Percentiles rank a stretch among this genome's conserved stretches.
phyloP scores from a whole-genome alignment of 768 basidiomycete species.

The Mycena capillaripes region DNA sequence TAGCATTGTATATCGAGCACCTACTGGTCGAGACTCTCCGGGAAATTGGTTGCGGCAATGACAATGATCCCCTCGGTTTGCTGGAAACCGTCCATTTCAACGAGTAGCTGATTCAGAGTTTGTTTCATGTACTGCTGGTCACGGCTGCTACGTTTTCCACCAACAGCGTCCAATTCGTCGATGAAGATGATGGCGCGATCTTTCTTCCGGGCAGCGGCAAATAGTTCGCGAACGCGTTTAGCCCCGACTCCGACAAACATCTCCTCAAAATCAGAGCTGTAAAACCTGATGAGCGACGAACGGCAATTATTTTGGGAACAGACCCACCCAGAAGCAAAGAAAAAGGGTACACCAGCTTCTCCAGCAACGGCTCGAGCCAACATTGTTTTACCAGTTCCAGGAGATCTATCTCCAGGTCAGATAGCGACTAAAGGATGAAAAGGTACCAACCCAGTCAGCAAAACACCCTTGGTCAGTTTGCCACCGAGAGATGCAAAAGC shows the following conservation, averaged over 20 bases:
- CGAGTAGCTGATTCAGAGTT: conserved; percentile 95
- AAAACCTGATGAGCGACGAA: conserved; percentile 31
- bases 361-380: conserved; percentile 98
- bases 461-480: conserved; percentile 93
- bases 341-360: conserved; percentile 97
- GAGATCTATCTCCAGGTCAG: conserved; percentile 59
- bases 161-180: conserved; percentile 95
- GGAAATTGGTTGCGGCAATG: conserved; percentile 98
- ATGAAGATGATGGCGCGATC: conserved; percentile 99
- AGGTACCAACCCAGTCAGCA: conserved; percentile 78
- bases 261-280: conserved; percentile 94
- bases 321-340: conserved; percentile 91
- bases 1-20: conserved; percentile 43
- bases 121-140: conserved; percentile 94
- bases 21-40: conserved; percentile 91
- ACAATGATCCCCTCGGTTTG: conserved; percentile 95
- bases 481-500: conserved; percentile 93
- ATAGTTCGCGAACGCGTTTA: conserved; percentile 95
- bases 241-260: conserved; percentile 98
- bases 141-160: conserved; percentile 86
- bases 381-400: conserved; percentile 98
- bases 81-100: conserved; percentile 97
- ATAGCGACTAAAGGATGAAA: not conserved
- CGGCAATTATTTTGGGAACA: not conserved
- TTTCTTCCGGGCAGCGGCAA: conserved; percentile 93